A percentile compares a stretch with the other conserved stretches of the same genome.
These are phyloP conservation scores for Lizonia empirigonia DNA, from an alignment of 2,329 filamentous ascomycete genomes.

Conservation along the genomic window DNA sequence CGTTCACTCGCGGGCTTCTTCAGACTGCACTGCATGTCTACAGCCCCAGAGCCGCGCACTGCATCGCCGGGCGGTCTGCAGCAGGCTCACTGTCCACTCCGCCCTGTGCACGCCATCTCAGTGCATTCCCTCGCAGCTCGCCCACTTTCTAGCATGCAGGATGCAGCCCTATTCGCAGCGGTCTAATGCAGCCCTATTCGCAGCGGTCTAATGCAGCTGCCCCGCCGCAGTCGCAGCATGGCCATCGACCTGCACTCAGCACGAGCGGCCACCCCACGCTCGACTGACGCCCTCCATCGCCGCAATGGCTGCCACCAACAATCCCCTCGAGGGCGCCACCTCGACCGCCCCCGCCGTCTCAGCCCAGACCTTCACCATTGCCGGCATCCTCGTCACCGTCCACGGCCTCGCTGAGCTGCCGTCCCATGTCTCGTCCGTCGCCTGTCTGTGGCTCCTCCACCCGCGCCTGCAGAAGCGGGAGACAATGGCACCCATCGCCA, in stretches of 20 bases:
- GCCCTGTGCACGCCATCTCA: no score
- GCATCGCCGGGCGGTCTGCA: no score
- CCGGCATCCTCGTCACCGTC: constrained; percentile 77
- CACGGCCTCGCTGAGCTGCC: constrained; percentile 80
- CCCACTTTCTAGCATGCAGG: no score
- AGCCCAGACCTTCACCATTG: constrained; percentile 69
- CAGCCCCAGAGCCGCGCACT: no score
- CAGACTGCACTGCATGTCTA: background rate
- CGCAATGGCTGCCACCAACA: constrained; percentile 43
- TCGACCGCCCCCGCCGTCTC: constrained; percentile 59
- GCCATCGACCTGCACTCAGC: background rate
- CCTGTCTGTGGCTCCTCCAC: constrained; percentile 91
- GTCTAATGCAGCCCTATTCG: no score
- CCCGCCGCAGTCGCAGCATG: constrained; percentile 1
- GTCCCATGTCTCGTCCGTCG: constrained; percentile 59
- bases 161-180: no score
- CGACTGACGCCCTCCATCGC: no score
- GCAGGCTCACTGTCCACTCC: no score
- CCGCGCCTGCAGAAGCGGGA: constrained; percentile 73
- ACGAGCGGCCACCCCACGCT: no score
- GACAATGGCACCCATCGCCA: constrained; percentile 76
- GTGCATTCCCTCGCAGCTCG: no score
- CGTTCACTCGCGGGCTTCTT: no score
- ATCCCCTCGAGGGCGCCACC: constrained; percentile 41
- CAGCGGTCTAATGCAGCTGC: background rate